Percentiles rank a stretch among this genome's conserved stretches.
phyloP scores from a whole-genome alignment of 2,329 filamentous ascomycete genomes.

The Pestalotiopsis sp. region DNA sequence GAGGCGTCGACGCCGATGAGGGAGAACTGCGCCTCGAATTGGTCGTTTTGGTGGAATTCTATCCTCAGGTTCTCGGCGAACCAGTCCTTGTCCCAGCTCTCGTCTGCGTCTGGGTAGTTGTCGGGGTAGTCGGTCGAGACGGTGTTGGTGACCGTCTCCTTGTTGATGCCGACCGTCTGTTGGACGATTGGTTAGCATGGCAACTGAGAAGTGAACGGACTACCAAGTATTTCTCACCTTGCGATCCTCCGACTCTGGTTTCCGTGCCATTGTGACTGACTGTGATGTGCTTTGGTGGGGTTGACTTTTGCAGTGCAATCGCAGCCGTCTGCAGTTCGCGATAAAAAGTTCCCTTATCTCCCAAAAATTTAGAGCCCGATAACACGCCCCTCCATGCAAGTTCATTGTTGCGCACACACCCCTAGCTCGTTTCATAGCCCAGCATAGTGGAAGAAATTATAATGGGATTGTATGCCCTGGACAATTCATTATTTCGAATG shows the following conservation, averaged over 20 bases:
- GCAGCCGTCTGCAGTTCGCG: slow-evolving; percentile 14
- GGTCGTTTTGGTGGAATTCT: slow-evolving; percentile 81
- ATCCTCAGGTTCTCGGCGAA: slow-evolving; percentile 74
- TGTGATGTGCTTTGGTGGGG: slow-evolving; percentile 23
- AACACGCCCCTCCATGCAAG: slow-evolving; percentile 9
- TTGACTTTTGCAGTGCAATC: slow-evolving; percentile 10
- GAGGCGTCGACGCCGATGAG: slow-evolving; percentile 89
- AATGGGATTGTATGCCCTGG: too few species aligned
- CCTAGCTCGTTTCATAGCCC: slow-evolving; percentile 12
- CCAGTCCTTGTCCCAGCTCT: slow-evolving; percentile 73
- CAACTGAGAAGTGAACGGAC: background rate
- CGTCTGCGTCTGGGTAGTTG: slow-evolving; percentile 86
- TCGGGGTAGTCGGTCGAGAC: slow-evolving; percentile 89
- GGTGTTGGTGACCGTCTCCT: slow-evolving; percentile 88
- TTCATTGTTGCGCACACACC: slow-evolving; percentile 15
- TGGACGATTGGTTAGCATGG: slow-evolving; percentile 19
- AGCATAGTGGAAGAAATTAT: too few species aligned
- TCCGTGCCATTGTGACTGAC: slow-evolving; percentile 28
- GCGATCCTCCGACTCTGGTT: slow-evolving; percentile 27
- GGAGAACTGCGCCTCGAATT: slow-evolving; percentile 81
- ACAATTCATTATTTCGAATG: background rate
- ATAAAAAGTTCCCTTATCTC: slow-evolving; percentile 17
- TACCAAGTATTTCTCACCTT: slow-evolving; percentile 21
- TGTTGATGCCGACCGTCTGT: slow-evolving; percentile 82
- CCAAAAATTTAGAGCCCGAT: slow-evolving; percentile 18